Percentiles rank a stretch among this genome's conserved stretches.
Evolutionary conservation across 2,329 filamentous ascomycete genomes (phyloP).

Genomic region (Microdochium paspali): DNA sequence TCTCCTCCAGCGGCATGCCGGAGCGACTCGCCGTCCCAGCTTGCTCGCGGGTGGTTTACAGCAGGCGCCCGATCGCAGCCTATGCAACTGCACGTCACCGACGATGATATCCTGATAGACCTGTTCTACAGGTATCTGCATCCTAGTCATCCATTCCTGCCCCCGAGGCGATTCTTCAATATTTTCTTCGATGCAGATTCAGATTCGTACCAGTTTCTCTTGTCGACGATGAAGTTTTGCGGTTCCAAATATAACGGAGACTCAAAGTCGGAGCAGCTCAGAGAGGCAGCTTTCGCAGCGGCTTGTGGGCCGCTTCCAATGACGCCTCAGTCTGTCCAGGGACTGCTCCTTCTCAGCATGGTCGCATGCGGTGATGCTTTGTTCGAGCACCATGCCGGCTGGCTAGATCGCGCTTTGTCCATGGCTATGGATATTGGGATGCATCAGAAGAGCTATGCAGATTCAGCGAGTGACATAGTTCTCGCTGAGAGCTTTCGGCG

Average conservation of each 20-base stretch:
- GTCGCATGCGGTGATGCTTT: constrained; percentile 19
- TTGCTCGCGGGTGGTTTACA: not conserved
- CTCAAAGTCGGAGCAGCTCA: constrained; percentile 18
- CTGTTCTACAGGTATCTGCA: constrained; percentile 19
- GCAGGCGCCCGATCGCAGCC: not conserved
- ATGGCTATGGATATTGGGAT: constrained; percentile 23
- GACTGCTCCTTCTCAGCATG: constrained; percentile 19
- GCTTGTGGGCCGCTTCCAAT: constrained; percentile 21
- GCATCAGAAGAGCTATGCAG: constrained; percentile 20
- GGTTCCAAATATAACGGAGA: constrained; percentile 12
- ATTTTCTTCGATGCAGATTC: constrained; percentile 19
- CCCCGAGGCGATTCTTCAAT: constrained; percentile 22
- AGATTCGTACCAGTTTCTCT: constrained; percentile 21
- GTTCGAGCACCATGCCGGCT: constrained; percentile 15
- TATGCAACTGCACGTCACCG: not conserved
- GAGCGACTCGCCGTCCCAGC: not conserved
- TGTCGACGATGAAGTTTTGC: constrained; percentile 24
- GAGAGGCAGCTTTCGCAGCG: constrained; percentile 18
- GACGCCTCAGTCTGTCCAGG: constrained; percentile 22
- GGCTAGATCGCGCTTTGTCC: constrained; percentile 16
- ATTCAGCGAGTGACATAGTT: constrained; percentile 20
- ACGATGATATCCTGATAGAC: constrained; percentile 6
- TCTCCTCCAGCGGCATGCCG: constrained; percentile 1
- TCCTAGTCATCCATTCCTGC: constrained; percentile 23
- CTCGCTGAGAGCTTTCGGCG: constrained; percentile 29